Evolutionary conservation across 805 yeast genomes (phyloP).

Genomic region (Lipomyces orientalis): DNA sequence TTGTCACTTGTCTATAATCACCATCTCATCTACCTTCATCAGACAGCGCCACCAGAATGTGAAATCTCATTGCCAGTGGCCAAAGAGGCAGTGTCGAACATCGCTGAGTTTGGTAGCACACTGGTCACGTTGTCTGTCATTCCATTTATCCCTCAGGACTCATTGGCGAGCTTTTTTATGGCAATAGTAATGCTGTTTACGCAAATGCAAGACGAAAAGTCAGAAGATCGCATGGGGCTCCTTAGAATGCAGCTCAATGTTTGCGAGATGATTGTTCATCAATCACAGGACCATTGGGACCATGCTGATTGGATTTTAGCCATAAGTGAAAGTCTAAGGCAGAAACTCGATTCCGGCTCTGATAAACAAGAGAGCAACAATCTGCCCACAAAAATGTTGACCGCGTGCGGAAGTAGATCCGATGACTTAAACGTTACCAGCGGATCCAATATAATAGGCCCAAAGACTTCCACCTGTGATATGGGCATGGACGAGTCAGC

Average conservation of each 20-base stretch:
- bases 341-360: conserved; percentile 11
- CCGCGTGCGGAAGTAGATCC: too few species aligned
- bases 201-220: conserved; percentile 9
- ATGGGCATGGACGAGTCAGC: too few species aligned
- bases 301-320: conserved; percentile 35
- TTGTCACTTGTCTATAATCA: conserved; percentile 28
- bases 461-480: too few species aligned
- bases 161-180: conserved; percentile 30
- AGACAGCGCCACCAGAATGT: conserved; percentile 17
- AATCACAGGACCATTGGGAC: conserved; percentile 37
- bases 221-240: not conserved
- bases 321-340: conserved; percentile 25
- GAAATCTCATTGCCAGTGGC: conserved; percentile 12
- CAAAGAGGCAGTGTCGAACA: conserved; percentile 23
- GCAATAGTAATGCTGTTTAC: conserved; percentile 34
- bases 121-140: conserved; percentile 27
- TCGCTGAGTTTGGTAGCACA: conserved; percentile 24
- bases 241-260: conserved; percentile 25
- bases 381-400: too few species aligned
- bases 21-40: conserved; percentile 32
- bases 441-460: too few species aligned
- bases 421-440: too few species aligned
- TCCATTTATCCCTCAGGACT: conserved; percentile 28
- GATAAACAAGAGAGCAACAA: too few species aligned
- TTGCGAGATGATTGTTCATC: conserved; percentile 30